These are phyloP conservation scores for Coleophoma crateriformis DNA, from an alignment of 2,329 filamentous ascomycete species.

Conservation along the genomic window DNA sequence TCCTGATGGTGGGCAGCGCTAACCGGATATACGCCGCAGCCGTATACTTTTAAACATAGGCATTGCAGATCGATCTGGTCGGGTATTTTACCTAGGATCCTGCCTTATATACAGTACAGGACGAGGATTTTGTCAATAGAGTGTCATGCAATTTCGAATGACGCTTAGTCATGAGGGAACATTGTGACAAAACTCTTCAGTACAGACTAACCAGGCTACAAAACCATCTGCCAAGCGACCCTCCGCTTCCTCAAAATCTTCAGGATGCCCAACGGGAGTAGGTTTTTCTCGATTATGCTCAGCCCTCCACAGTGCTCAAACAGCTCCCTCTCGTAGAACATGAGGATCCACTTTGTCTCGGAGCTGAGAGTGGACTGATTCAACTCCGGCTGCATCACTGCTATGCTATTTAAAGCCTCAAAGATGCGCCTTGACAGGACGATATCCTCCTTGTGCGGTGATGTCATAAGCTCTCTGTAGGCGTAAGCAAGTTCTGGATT, in stretches of 20 bases:
- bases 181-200: too few relatives aligned
- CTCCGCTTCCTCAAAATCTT: slow-evolving; percentile 27
- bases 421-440: slow-evolving; percentile 14
- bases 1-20: too few relatives aligned
- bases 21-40: too few relatives aligned
- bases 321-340: slow-evolving; percentile 29
- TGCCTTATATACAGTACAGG: too few relatives aligned
- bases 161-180: too few relatives aligned
- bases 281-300: slow-evolving; percentile 30
- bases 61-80: too few relatives aligned
- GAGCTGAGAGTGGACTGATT: slow-evolving; percentile 6
- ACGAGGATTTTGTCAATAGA: too few relatives aligned
- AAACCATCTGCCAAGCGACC: slow-evolving; percentile 15
- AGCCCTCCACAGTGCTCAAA: slow-evolving; percentile 30
- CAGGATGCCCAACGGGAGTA: slow-evolving; percentile 31
- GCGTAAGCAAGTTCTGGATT: slow-evolving; percentile 19
- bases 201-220: slow-evolving; percentile 1
- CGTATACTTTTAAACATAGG: too few relatives aligned
- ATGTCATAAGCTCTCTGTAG: slow-evolving; percentile 21
- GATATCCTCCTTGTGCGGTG: slow-evolving; percentile 16
- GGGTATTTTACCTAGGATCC: too few relatives aligned
- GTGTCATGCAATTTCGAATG: too few relatives aligned
- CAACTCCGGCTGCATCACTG: slow-evolving; percentile 3
- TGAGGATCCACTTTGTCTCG: slow-evolving; percentile 30
- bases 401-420: slow-evolving; percentile 7